Evolutionary conservation across 2,329 filamentous ascomycete species (phyloP).

Genomic region (Hypoxylon sp.): DNA sequence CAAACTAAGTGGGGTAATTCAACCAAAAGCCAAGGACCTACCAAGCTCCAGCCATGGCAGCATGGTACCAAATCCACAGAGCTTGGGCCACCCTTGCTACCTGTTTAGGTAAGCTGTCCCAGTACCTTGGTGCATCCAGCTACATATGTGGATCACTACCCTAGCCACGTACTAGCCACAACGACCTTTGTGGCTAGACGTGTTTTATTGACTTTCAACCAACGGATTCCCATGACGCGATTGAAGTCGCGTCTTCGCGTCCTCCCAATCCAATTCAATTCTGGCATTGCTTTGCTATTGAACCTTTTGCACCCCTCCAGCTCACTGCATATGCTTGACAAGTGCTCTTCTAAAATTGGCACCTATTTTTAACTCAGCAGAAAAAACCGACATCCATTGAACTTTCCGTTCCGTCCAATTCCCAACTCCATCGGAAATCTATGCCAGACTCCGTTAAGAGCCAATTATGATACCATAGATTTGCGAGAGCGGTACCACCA

Average conservation of each 20-base stretch:
- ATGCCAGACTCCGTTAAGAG: neutral
- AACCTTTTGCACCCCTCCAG: constrained; percentile 22
- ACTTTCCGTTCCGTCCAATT: neutral
- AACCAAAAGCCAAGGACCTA: no score
- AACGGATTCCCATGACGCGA: constrained; percentile 19
- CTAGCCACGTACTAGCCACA: no score
- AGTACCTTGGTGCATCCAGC: no score
- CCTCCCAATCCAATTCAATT: constrained; percentile 21
- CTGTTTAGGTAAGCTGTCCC: no score
- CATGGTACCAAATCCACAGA: neutral
- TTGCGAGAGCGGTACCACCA: constrained; percentile 43
- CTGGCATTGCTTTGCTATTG: constrained; percentile 26
- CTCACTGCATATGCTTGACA: neutral
- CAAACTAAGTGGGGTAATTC: constrained; percentile 8
- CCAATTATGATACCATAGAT: constrained; percentile 45
- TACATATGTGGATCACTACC: no score
- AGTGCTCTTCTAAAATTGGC: neutral
- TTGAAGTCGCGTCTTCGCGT: constrained; percentile 20
- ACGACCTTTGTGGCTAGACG: constrained; percentile 36
- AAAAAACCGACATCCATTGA: neutral
- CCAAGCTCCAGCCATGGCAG: no score
- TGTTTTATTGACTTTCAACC: constrained; percentile 46
- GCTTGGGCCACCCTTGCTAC: neutral
- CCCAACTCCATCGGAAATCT: neutral
- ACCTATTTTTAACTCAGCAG: neutral